Evolutionary conservation across 1,284 basidiomycete species (phyloP).

Genomic region (Rhodotorula glutinis): DNA sequence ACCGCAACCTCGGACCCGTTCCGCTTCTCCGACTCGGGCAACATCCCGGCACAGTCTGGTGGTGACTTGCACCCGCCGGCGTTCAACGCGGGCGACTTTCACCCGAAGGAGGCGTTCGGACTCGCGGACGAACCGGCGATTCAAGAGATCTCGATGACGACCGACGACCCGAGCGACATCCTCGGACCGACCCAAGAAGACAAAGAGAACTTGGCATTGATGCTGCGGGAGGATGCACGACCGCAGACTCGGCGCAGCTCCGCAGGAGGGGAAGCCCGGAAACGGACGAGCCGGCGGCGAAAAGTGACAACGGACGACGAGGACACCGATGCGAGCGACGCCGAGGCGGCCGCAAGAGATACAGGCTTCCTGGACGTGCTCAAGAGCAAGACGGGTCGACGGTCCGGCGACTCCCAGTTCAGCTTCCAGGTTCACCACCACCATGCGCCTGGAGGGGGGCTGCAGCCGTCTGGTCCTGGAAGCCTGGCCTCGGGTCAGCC

Average conservation of each 20-base stretch:
- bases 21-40: conserved; percentile 5
- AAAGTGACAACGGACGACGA: conserved; percentile 19
- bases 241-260: background rate
- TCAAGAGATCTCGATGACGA: conserved; percentile 21
- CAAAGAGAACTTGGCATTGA: conserved; percentile 2
- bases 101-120: conserved; percentile 22
- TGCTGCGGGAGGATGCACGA: background rate
- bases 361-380: conserved; percentile 14
- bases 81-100: conserved; percentile 23
- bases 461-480: no score
- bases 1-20: conserved; percentile 19
- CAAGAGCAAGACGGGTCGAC: conserved; percentile 1
- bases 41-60: background rate
- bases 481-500: no score
- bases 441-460: conserved; percentile 11
- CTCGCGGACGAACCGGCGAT: conserved; percentile 12
- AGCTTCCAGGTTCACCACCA: conserved; percentile 42
- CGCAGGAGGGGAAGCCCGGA: background rate
- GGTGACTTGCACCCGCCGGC: background rate
- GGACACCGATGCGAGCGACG: conserved; percentile 9
- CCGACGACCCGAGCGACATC: conserved; percentile 5
- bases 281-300: background rate
- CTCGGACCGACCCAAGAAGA: background rate
- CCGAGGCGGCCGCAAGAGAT: background rate
- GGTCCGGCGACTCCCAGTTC: conserved; percentile 24